Percentiles rank a stretch among this genome's conserved stretches.
Evolutionary conservation across 352 stramenopile species (phyloP).

Genomic region (Pythium periplocum): DNA sequence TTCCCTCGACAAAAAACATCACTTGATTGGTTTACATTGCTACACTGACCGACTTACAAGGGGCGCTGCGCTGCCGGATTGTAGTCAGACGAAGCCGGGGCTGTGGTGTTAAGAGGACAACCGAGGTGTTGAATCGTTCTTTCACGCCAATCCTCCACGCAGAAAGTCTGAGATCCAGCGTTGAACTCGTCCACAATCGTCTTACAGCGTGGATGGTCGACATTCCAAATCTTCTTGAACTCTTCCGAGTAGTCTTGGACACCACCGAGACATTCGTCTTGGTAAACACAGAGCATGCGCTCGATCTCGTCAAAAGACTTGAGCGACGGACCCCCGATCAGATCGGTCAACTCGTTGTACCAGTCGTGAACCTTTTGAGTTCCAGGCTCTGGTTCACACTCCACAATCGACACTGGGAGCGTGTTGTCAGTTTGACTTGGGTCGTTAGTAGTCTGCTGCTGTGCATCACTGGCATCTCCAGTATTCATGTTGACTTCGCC

Average conservation of each 20-base stretch:
- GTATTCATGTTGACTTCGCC: too few species aligned
- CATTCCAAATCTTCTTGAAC: constrained; percentile 16
- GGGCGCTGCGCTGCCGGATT: too few species aligned
- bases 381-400: background rate
- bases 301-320: constrained; percentile 15
- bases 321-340: constrained; percentile 1
- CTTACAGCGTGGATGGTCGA: constrained; percentile 6
- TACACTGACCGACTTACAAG: too few species aligned
- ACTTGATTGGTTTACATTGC: too few species aligned
- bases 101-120: background rate
- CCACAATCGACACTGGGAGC: background rate
- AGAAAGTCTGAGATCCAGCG: constrained; percentile 4
- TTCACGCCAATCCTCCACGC: constrained; percentile 5
- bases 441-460: too few species aligned
- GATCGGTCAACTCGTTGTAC: constrained; percentile 1
- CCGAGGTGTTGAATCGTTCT: constrained; percentile 4
- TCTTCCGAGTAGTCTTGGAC: constrained; percentile 11
- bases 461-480: too few species aligned
- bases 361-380: constrained; percentile 1
- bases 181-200: constrained; percentile 12
- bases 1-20: too few species aligned
- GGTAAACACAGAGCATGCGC: constrained; percentile 18
- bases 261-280: constrained; percentile 16
- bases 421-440: too few species aligned
- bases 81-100: too few species aligned